These are phyloP conservation scores for Pelargonium cotyledonis DNA, from an alignment of 441 rosid species.

Conservation along the genomic window DNA sequence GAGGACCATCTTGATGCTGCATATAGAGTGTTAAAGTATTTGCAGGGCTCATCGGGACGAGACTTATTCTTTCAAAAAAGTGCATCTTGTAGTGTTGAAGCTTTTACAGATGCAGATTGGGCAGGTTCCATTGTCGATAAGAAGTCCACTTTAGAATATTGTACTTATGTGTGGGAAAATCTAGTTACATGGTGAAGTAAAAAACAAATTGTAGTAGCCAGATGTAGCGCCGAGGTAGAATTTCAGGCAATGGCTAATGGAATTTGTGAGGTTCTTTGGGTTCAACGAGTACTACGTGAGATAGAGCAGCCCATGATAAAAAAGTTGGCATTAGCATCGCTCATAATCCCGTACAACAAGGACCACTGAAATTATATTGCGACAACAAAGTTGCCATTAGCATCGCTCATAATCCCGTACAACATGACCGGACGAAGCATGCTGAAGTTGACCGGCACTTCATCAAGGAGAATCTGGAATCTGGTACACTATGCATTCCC, in stretches of 20 bases:
- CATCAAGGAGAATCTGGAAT: no score
- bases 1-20: not conserved
- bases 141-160: not conserved
- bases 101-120: not conserved
- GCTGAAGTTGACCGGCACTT: no score
- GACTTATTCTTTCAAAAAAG: slow-evolving; percentile 1
- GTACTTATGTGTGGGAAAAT: not conserved
- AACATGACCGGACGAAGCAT: no score
- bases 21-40: not conserved
- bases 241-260: not conserved
- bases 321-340: no score
- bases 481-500: no score
- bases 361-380: no score
- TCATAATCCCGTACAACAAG: no score
- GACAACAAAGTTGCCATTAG: no score
- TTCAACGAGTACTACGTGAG: not conserved
- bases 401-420: no score
- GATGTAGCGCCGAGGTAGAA: not conserved
- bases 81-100: not conserved
- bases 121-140: not conserved
- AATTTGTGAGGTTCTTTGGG: not conserved
- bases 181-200: not conserved
- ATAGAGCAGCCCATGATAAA: not conserved
- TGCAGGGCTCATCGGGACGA: not conserved
- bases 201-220: not conserved